Evolutionary conservation across 2,329 filamentous ascomycete genomes (phyloP), one percentile per base, ranked within the genome.

Genomic region (Stagonosporopsis chrysanthemi): DNA sequence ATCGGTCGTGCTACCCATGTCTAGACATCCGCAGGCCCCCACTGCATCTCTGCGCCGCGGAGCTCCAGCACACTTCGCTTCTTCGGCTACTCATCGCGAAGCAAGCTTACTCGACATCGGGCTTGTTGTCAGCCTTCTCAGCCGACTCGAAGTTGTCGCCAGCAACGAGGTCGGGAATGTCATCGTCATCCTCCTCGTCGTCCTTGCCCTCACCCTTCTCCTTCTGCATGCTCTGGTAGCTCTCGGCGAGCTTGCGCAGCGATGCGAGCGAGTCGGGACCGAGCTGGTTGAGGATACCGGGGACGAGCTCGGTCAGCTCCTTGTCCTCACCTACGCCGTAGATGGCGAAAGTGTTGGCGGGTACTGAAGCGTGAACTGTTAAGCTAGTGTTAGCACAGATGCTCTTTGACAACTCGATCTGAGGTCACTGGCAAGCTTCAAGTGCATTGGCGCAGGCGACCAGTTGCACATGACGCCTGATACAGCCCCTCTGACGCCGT

Each of bases 151-250:
- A 99, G 87, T 91, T 97, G 86, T 97, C 92, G 75, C 95, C 95
- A 77, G 92, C 92, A 63, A 99, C 94, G 68, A 99, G 86, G 72
- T 98, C 93, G 72, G 95, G 95, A 79, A 99, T 99, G 79, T 98
- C 95, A 62, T 95, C 91, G 56, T 89, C 86, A 59, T 86, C 84
- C 58, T 84, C 83, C 51, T 80, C 80, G 53, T 83, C 83, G 55
- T 80, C 79, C 80, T 90, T 88, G 67, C 88, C 89, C 76, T 90
- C 87, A 58, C 84, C 91, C 80, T 91, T 90, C 77, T 88, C 89
- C 89, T 97, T 97, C 84, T 97, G 94, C 88, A 98, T 88, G 84
- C 88, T 95, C 88, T 99, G 95, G 87, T 99, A 99, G 87, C 90
- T 96, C 87, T 99, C 95, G 73, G 95, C 95, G 65, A 99, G 88